Percentiles rank a stretch among this genome's conserved stretches.
phyloP scores from a whole-genome alignment of 495 filamentous ascomycete genomes.

The Friedmanniomyces endolithicus region DNA sequence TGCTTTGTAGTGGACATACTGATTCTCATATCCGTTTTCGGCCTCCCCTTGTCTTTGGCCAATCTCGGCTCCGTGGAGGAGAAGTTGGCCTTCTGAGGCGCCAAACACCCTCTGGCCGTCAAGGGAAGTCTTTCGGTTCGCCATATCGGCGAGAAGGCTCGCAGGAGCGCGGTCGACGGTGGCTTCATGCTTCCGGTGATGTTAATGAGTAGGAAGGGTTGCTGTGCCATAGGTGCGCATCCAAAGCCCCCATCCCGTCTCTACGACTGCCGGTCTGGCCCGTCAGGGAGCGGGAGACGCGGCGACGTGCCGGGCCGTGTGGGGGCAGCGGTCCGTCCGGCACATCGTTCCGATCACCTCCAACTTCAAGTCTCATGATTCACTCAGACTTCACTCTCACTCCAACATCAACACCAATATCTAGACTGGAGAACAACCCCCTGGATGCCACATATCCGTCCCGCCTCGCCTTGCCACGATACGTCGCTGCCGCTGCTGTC shows the following conservation, averaged over 20 bases:
- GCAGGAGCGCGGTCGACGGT: constrained; percentile 15
- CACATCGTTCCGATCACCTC: no score
- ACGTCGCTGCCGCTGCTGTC: background rate
- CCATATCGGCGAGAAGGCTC: constrained; percentile 12
- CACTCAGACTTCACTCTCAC: background rate
- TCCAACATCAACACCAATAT: background rate
- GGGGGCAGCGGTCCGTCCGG: background rate
- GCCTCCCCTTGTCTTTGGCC: constrained; percentile 11
- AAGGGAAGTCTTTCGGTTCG: background rate
- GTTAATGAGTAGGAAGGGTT: no score
- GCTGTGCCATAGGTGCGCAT: no score
- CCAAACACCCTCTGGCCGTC: constrained; percentile 10
- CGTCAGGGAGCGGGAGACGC: no score
- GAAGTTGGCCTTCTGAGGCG: constrained; percentile 14
- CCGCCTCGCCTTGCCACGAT: background rate
- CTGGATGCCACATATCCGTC: background rate
- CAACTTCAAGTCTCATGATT: background rate
- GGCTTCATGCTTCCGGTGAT: constrained; percentile 16
- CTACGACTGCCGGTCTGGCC: no score
- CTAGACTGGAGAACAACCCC: background rate
- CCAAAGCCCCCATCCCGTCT: no score
- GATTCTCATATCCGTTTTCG: constrained; percentile 27
- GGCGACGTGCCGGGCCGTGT: no score
- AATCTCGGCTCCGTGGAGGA: constrained; percentile 19
- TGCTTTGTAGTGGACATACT: constrained; percentile 32